These are phyloP conservation scores for Penicillium cinerascens DNA, from an alignment of 495 filamentous ascomycete species.

Conservation along the genomic window DNA sequence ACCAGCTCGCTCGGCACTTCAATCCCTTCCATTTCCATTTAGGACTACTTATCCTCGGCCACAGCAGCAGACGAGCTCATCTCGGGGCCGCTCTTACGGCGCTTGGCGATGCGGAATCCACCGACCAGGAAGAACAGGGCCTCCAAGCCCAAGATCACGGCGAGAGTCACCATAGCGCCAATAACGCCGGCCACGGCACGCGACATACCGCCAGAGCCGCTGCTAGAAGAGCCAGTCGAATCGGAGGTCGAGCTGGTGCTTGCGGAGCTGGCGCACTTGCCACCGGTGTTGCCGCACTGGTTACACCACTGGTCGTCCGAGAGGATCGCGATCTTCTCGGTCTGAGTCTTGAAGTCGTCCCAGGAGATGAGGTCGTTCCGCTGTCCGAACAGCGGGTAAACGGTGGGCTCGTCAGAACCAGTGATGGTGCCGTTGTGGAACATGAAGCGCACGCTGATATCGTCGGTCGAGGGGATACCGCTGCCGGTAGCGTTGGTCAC, in stretches of 20 bases:
- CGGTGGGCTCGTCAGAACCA: constrained; percentile 21
- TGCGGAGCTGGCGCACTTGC: constrained; percentile 27
- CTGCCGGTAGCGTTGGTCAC: constrained; percentile 40
- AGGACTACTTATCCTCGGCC: constrained; percentile 19
- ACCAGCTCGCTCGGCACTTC: not conserved
- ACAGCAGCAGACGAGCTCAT: constrained; percentile 3
- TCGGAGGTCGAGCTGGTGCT: constrained; percentile 7
- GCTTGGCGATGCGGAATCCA: constrained; percentile 28
- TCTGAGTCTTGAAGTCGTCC: constrained; percentile 37
- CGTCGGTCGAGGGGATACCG: constrained; percentile 30
- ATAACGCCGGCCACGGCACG: constrained; percentile 54
- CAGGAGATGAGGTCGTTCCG: constrained; percentile 30
- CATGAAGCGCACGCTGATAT: constrained; percentile 46
- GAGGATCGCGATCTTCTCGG: constrained; percentile 37
- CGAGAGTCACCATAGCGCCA: constrained; percentile 61
- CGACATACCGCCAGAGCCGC: constrained; percentile 32
- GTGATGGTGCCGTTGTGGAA: constrained; percentile 51
- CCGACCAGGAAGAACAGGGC: constrained; percentile 42
- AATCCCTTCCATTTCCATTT: constrained; percentile 6
- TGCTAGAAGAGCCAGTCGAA: constrained; percentile 1
- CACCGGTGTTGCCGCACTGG: constrained; percentile 42
- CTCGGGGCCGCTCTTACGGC: constrained; percentile 13
- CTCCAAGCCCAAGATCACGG: constrained; percentile 47
- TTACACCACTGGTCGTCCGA: constrained; percentile 42
- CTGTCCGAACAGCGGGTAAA: constrained; percentile 45